phyloP scores from a whole-genome alignment of 1,139 yeast genomes.

The Candida sp. region DNA sequence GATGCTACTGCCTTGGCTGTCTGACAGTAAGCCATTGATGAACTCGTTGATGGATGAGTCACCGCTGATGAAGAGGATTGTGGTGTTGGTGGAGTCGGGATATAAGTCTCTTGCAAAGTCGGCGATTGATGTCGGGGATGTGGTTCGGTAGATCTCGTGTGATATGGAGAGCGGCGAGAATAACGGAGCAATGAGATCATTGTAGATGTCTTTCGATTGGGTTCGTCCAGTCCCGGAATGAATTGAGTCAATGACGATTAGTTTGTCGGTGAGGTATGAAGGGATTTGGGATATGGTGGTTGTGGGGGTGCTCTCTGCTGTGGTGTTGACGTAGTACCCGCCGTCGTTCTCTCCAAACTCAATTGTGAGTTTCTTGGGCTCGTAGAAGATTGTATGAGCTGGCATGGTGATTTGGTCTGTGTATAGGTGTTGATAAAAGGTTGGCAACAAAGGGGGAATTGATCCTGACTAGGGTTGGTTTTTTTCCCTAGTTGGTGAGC shows the following conservation, averaged over 20 bases:
- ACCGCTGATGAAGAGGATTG: conserved; percentile 75
- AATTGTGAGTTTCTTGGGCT: neutral
- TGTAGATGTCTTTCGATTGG: conserved; percentile 41
- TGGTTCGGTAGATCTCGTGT: conserved; percentile 46
- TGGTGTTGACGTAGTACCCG: neutral
- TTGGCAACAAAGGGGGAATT: neutral
- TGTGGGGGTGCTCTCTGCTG: neutral
- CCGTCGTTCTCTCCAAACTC: conserved; percentile 4
- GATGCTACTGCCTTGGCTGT: conserved; percentile 18
- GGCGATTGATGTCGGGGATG: conserved; percentile 30
- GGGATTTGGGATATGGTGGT: conserved; percentile 8
- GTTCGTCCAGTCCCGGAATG: conserved; percentile 60
- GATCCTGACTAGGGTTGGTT: no score
- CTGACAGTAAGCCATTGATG: conserved; percentile 50
- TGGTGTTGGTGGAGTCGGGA: conserved; percentile 16
- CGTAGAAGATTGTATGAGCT: neutral
- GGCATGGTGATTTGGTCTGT: neutral
- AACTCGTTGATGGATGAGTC: conserved; percentile 87
- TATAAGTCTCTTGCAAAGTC: conserved; percentile 34
- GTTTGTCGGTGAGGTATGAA: conserved; percentile 7
- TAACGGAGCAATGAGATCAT: conserved; percentile 47
- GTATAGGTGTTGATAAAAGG: neutral
- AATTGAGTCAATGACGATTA: conserved; percentile 52
- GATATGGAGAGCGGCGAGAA: conserved; percentile 36
- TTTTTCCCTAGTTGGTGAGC: no score